These are phyloP conservation scores for Solanum paucissectum DNA, from an alignment of 257 asterid species.

Conservation along the genomic window DNA sequence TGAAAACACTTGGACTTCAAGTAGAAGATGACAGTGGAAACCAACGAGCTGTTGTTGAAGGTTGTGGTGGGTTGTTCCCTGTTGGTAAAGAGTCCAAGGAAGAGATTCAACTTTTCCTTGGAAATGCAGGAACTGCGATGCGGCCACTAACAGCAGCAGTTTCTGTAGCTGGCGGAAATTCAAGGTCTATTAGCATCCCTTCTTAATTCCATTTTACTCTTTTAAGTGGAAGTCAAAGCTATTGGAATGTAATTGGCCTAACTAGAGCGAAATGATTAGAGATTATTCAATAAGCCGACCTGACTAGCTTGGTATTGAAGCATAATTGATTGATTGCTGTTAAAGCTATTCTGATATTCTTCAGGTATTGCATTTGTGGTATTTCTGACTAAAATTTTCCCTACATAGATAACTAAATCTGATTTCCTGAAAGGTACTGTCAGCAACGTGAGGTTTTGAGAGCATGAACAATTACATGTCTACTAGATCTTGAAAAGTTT, in stretches of 20 bases:
- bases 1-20: conserved; percentile 71
- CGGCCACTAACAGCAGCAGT: conserved; percentile 97
- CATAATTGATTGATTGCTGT: background rate
- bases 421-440: background rate
- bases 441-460: background rate
- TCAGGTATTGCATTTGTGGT: background rate
- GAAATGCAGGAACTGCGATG: conserved; percentile 99
- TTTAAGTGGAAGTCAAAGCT: background rate
- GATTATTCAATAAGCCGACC: background rate
- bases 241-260: background rate
- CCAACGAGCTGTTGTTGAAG: conserved; percentile 72
- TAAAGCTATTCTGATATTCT: background rate
- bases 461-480: background rate
- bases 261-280: background rate
- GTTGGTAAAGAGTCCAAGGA: conserved; percentile 58
- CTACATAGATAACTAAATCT: background rate
- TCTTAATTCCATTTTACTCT: background rate
- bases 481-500: background rate
- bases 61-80: conserved; percentile 80
- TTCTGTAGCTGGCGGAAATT: conserved; percentile 83
- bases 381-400: background rate
- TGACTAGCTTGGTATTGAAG: background rate
- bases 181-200: conserved; percentile 38
- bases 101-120: conserved; percentile 86
- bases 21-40: conserved; percentile 65